These are phyloP conservation scores for Ilyonectria sp. DNA, from an alignment of 2,329 filamentous ascomycete species.

Conservation along the genomic window DNA sequence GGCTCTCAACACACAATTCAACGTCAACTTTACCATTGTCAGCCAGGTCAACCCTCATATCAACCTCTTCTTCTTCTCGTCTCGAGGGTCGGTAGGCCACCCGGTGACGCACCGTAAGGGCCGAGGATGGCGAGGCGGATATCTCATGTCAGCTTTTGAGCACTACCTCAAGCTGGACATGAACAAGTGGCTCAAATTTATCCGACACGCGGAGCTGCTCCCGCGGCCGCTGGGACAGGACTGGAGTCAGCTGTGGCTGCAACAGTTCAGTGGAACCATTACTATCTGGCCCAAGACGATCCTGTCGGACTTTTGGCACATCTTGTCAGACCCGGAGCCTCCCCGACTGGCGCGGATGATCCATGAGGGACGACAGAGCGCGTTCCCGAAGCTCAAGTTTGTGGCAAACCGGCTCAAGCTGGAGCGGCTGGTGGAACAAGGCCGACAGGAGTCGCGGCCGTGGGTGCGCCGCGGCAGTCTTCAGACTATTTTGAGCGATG, in stretches of 20 bases:
- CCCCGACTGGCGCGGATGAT: conserved; percentile 88
- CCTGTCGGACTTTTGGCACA: conserved; percentile 85
- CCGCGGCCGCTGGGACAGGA: conserved; percentile 93
- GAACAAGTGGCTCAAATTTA: conserved; percentile 97
- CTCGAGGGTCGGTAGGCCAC: conserved; percentile 89
- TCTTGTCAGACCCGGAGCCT: conserved; percentile 86
- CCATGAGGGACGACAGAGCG: conserved; percentile 88
- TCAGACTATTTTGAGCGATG: conserved; percentile 74
- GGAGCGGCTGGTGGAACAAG: conserved; percentile 78
- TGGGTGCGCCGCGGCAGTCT: conserved; percentile 66
- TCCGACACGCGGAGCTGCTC: conserved; percentile 91
- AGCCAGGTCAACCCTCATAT: conserved; percentile 95
- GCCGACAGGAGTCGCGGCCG: conserved; percentile 67
- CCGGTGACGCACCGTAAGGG: conserved; percentile 95
- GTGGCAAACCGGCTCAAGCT: conserved; percentile 89
- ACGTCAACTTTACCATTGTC: conserved; percentile 97
- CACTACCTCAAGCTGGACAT: conserved; percentile 97
- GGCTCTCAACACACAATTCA: conserved; percentile 95
- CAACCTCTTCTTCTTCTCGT: conserved; percentile 99
- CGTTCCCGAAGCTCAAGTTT: conserved; percentile 94
- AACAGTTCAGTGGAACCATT: conserved; percentile 93
- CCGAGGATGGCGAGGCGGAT: conserved; percentile 95
- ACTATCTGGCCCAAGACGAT: conserved; percentile 94
- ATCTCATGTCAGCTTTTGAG: conserved; percentile 91
- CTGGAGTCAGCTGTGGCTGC: conserved; percentile 97